A percentile compares a stretch with the other conserved stretches of the same genome.
Conservation (phyloP, 2,329 filamentous ascomycete genomes). For the Xylaria digitata region DNA sequence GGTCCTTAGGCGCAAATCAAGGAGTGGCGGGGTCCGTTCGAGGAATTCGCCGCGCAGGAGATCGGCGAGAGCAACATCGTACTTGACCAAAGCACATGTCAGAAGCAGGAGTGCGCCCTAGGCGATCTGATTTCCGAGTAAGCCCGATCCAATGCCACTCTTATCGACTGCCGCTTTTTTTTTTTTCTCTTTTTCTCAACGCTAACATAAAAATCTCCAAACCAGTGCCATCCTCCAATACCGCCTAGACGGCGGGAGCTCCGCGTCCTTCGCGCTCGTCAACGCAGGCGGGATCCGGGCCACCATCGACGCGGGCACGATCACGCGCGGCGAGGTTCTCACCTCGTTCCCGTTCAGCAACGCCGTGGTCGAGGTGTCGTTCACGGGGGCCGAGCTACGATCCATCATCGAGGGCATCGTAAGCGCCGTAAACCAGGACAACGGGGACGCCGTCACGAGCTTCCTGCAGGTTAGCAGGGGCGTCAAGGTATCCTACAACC, state of each 20-base stretch:
- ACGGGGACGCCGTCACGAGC: slow-evolving; percentile 63
- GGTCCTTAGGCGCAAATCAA: slow-evolving; percentile 59
- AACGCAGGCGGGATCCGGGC: slow-evolving; percentile 74
- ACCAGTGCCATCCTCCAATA: slow-evolving; percentile 70
- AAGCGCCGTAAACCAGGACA: slow-evolving; percentile 65
- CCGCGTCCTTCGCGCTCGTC: slow-evolving; percentile 68
- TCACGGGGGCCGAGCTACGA: slow-evolving; percentile 66
- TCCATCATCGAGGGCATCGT: slow-evolving; percentile 69
- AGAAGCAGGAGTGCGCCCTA: slow-evolving; percentile 67
- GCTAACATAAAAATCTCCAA: neutral
- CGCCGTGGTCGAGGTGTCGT: slow-evolving; percentile 67
- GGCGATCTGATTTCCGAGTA: slow-evolving; percentile 66
- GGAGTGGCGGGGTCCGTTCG: slow-evolving; percentile 70
- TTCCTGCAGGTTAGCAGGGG: slow-evolving; percentile 70
- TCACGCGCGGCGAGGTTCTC: slow-evolving; percentile 72
- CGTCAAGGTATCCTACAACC: slow-evolving; percentile 69
- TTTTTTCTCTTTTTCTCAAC: neutral
- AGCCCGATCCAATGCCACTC: slow-evolving; percentile 28
- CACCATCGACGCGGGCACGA: slow-evolving; percentile 68
- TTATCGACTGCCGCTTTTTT: neutral
- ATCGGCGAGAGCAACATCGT: slow-evolving; percentile 65
- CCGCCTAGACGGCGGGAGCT: slow-evolving; percentile 60
- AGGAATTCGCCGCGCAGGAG: slow-evolving; percentile 67
- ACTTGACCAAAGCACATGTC: slow-evolving; percentile 70
- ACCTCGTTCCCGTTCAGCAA: slow-evolving; percentile 76